phyloP scores from a whole-genome alignment of 305 asterid species.

The Solanum hybrid region DNA sequence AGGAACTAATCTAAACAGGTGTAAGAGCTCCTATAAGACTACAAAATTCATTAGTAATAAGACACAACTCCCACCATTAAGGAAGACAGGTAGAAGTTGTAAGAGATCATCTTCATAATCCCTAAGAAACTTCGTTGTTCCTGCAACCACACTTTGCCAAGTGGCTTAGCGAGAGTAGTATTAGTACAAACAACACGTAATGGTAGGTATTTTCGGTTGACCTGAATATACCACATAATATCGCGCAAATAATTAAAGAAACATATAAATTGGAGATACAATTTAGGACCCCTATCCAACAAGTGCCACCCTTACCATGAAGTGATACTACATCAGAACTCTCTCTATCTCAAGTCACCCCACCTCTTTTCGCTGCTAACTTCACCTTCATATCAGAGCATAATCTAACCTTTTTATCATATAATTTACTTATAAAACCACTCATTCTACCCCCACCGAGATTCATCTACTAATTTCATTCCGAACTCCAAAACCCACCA shows the following conservation, averaged over 20 bases:
- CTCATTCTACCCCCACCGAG: neutral
- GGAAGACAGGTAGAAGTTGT: neutral
- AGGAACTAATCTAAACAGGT: neutral
- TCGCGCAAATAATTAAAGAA: neutral
- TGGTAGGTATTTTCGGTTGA: neutral
- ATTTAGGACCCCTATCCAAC: neutral
- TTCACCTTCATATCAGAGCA: neutral
- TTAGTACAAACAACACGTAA: neutral
- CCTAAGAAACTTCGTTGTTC: neutral
- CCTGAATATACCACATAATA: too few species aligned
- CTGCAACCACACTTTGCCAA: neutral
- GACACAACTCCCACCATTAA: neutral
- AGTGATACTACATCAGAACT: neutral
- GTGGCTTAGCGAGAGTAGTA: neutral
- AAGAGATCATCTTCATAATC: neutral
- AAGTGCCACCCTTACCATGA: neutral
- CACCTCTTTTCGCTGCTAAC: neutral
- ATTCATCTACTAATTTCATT: neutral
- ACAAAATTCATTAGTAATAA: neutral
- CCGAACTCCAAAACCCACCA: neutral
- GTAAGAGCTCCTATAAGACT: neutral
- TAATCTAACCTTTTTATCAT: neutral
- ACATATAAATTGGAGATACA: neutral
- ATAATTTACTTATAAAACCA: too few species aligned
- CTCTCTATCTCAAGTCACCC: neutral